phyloP scores from a whole-genome alignment of 2,329 filamentous ascomycete species.

The Apiospora saccharicola region DNA sequence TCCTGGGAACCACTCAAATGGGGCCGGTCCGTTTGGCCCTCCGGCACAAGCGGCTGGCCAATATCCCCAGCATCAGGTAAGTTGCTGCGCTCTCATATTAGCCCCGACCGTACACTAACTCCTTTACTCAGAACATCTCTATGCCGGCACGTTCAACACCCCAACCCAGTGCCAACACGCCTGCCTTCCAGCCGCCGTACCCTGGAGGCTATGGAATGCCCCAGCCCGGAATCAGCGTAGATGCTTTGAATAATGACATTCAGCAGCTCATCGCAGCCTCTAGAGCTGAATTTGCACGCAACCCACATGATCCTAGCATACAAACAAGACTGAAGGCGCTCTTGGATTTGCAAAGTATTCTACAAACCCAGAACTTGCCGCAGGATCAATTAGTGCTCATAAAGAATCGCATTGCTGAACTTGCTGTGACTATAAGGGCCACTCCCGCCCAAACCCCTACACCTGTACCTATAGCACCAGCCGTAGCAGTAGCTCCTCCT shows the following conservation, averaged over 20 bases:
- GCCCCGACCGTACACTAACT: neutral
- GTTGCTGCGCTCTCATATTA: constrained; percentile 24
- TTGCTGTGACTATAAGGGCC: constrained; percentile 70
- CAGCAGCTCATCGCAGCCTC: constrained; percentile 77
- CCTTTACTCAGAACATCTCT: constrained; percentile 27
- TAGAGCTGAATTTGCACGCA: constrained; percentile 76
- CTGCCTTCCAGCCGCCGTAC: constrained; percentile 52
- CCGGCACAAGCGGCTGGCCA: constrained; percentile 29
- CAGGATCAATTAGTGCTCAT: constrained; percentile 85
- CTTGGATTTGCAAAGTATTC: constrained; percentile 81
- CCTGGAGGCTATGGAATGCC: constrained; percentile 49
- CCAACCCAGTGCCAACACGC: constrained; percentile 46
- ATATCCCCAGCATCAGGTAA: constrained; percentile 45
- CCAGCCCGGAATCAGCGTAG: constrained; percentile 66
- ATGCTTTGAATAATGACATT: constrained; percentile 83
- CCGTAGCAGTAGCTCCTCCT: constrained; percentile 48
- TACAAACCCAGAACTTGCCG: constrained; percentile 80
- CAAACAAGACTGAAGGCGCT: constrained; percentile 85
- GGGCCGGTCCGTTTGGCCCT: constrained; percentile 19
- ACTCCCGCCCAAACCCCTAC: constrained; percentile 50
- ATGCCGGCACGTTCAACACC: constrained; percentile 48
- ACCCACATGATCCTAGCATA: constrained; percentile 77
- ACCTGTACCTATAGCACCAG: constrained; percentile 46
- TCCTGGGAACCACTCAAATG: constrained; percentile 38
- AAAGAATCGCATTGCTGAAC: constrained; percentile 82